Evolutionary conservation across 108 stramenopile species (phyloP).

Genomic region (Seminavis robusta): DNA sequence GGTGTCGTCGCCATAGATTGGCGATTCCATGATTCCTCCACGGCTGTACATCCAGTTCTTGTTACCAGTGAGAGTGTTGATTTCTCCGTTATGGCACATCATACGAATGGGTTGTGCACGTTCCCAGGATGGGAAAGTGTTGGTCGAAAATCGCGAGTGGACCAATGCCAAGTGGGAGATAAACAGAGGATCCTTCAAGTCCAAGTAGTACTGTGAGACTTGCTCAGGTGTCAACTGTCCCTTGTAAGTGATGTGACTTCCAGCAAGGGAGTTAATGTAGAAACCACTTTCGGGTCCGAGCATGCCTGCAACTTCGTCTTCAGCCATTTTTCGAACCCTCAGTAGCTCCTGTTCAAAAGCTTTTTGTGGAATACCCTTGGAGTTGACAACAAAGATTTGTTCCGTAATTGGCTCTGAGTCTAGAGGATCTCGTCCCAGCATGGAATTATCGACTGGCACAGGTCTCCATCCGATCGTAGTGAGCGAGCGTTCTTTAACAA

Average conservation of each 20-base stretch:
- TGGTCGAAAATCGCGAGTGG: slow-evolving; percentile 93
- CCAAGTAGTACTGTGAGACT: slow-evolving; percentile 89
- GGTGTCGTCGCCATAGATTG: slow-evolving; percentile 82
- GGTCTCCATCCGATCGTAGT: slow-evolving; percentile 83
- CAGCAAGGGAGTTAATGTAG: slow-evolving; percentile 86
- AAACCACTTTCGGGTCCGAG: slow-evolving; percentile 84
- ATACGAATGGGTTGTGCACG: slow-evolving; percentile 95
- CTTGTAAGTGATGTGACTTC: slow-evolving; percentile 93
- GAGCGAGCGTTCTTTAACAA: slow-evolving; percentile 75
- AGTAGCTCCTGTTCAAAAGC: slow-evolving; percentile 92
- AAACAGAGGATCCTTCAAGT: slow-evolving; percentile 84
- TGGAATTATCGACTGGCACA: slow-evolving; percentile 86
- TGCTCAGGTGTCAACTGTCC: slow-evolving; percentile 94
- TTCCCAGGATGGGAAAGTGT: slow-evolving; percentile 95
- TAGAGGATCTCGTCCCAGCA: slow-evolving; percentile 88
- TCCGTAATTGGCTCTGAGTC: slow-evolving; percentile 89
- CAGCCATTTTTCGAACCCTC: slow-evolving; percentile 83
- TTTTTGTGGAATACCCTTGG: slow-evolving; percentile 17
- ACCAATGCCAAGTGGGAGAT: slow-evolving; percentile 85
- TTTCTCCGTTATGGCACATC: slow-evolving; percentile 98
- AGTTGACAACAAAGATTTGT: slow-evolving; percentile 75
- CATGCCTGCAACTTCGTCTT: slow-evolving; percentile 75
- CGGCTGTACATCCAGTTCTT: slow-evolving; percentile 98
- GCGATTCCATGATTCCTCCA: slow-evolving; percentile 92
- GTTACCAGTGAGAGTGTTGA: slow-evolving; percentile 95